phyloP scores from a whole-genome alignment of 1,284 basidiomycete genomes.

The Cutaneotrichosporon sp. region DNA sequence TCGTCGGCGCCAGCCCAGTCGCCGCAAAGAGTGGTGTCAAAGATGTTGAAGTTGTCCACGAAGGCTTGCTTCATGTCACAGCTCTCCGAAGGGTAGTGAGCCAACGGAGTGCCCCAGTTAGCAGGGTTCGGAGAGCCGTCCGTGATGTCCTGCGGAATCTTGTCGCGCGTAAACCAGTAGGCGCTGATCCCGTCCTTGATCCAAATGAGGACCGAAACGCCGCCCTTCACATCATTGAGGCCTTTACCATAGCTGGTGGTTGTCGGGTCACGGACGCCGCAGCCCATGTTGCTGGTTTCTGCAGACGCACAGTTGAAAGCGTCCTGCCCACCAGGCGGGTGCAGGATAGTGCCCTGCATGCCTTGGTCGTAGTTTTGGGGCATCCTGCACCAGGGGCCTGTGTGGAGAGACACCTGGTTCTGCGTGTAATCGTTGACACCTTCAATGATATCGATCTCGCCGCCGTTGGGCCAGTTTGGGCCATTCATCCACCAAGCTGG shows the following conservation, averaged over 20 bases:
- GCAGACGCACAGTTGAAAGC: slow-evolving; percentile 43
- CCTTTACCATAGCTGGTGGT: slow-evolving; percentile 41
- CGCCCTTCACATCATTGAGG: slow-evolving; percentile 48
- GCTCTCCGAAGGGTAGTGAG: slow-evolving; percentile 62
- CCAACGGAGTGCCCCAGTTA: slow-evolving; percentile 68
- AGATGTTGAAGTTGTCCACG: slow-evolving; percentile 61
- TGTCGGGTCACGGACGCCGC: slow-evolving; percentile 40
- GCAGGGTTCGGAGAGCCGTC: slow-evolving; percentile 62
- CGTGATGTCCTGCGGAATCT: slow-evolving; percentile 68
- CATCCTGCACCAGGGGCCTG: slow-evolving; percentile 50
- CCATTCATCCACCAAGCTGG: slow-evolving; percentile 50
- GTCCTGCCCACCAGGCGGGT: slow-evolving; percentile 32
- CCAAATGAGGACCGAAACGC: slow-evolving; percentile 60
- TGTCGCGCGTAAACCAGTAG: slow-evolving; percentile 69
- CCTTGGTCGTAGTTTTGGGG: slow-evolving; percentile 53
- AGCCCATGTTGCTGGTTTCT: slow-evolving; percentile 49
- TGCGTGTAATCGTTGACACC: slow-evolving; percentile 47
- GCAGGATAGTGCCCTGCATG: slow-evolving; percentile 54
- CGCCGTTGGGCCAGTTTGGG: slow-evolving; percentile 53
- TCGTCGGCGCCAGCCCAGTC: slow-evolving; percentile 70
- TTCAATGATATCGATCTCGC: slow-evolving; percentile 57
- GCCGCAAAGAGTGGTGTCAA: slow-evolving; percentile 55
- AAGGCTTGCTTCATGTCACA: slow-evolving; percentile 74
- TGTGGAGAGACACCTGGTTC: slow-evolving; percentile 50
- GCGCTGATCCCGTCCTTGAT: slow-evolving; percentile 65